Evolutionary conservation across 73 alveolate species (phyloP), one percentile per base, ranked within the genome.

Genomic region (Paramecium caudatum): DNA sequence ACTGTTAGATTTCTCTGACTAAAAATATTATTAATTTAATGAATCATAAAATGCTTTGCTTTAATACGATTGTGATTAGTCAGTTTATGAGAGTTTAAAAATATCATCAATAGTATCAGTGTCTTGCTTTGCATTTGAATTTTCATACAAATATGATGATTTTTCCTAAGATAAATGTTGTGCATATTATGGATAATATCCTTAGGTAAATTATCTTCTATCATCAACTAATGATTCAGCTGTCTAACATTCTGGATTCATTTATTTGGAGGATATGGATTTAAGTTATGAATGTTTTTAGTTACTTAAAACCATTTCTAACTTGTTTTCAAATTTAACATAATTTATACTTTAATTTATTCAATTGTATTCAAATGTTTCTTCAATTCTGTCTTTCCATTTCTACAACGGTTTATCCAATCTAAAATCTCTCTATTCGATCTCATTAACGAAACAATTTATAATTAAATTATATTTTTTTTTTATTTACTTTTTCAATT

Each of bases 381-480:
- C 45, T 10, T 55, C 19, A 55, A 10, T 55, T 55, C 80, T 23
- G 30, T 27, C 30, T 55, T 55, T 23, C 80, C 80, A 55, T 43
- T 27, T 55, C 7, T 55, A 55, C 80, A 55, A 27, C 80, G 23
- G 16, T 55, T 16, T 21, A 55, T 27, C 80, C 80, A 55, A 0
- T 55, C 80, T 55, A 23, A 10, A 55, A 55, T 55, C 30, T 55
- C 80, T 55, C 80, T 55, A 9, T 55, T 55, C 30, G 80, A 27
- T 55, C 30, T 55, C 80, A 55, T 55, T 55, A 55, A 55, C 80
- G 80, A 27, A 55, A 23, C 80, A 55, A 55, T 55, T 55, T 27
- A 27, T 55, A 12, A 55, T 27, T 55, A 50, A 55, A 10, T 55
- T 27, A 27, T 23, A 27, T 12, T 55, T 27, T 55, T 23, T 27